phyloP scores from a whole-genome alignment of 2,329 filamentous ascomycete genomes.

The Stagonosporopsis tanaceti region DNA sequence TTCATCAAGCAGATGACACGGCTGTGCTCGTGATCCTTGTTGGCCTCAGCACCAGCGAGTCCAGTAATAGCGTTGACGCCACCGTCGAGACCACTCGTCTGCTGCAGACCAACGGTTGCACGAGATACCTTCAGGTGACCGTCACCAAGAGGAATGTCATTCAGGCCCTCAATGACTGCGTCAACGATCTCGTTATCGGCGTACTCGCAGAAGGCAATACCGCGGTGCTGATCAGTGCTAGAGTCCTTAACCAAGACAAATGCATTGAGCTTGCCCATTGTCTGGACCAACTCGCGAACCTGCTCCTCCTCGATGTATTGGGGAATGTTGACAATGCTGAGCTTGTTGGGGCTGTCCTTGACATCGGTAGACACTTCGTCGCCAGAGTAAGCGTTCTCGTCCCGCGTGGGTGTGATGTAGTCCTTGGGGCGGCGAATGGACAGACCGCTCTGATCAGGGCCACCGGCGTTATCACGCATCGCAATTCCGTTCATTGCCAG shows the following conservation, averaged over 20 bases:
- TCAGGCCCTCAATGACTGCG: slow-evolving; percentile 87
- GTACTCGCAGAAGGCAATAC: slow-evolving; percentile 97
- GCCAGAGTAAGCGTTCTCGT: slow-evolving; percentile 72
- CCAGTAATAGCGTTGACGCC: slow-evolving; percentile 98
- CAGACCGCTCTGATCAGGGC: slow-evolving; percentile 63
- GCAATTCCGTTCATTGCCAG: slow-evolving; percentile 87
- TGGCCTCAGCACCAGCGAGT: slow-evolving; percentile 87
- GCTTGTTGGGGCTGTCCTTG: slow-evolving; percentile 92
- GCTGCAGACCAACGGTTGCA: slow-evolving; percentile 92
- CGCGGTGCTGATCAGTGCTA: slow-evolving; percentile 84
- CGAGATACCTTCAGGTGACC: slow-evolving; percentile 84
- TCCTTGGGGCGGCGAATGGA: slow-evolving; percentile 90
- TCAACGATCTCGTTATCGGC: slow-evolving; percentile 78
- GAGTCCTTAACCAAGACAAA: slow-evolving; percentile 90
- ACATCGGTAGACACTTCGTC: slow-evolving; percentile 82
- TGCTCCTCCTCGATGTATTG: slow-evolving; percentile 89
- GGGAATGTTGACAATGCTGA: slow-evolving; percentile 90
- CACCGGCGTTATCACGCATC: slow-evolving; percentile 73
- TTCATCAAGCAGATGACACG: slow-evolving; percentile 92
- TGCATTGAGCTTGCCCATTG: slow-evolving; percentile 92
- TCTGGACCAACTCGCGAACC: slow-evolving; percentile 85
- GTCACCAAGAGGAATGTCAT: slow-evolving; percentile 92
- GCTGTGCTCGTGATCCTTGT: slow-evolving; percentile 75
- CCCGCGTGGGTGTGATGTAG: slow-evolving; percentile 85
- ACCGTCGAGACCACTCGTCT: slow-evolving; percentile 90